phyloP scores from a whole-genome alignment of 2,329 filamentous ascomycete species.

The Neurospora sp. region DNA sequence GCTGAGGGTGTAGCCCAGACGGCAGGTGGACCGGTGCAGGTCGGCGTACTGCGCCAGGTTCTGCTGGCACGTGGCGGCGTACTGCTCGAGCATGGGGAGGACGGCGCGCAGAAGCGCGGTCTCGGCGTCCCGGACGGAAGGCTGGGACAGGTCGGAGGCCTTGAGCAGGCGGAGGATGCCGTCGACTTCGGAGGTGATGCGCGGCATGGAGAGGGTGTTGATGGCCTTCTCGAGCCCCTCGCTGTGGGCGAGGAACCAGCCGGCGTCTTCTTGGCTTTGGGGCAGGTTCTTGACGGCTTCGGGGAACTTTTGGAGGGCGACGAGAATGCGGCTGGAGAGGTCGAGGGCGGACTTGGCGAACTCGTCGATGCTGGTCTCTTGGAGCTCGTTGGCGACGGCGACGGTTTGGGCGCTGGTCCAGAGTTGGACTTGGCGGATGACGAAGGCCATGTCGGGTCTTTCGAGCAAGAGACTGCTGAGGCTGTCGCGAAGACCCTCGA shows the following conservation, averaged over 20 bases:
- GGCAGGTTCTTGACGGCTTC: constrained; percentile 45
- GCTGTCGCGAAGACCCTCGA: constrained; percentile 28
- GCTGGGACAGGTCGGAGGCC: constrained; percentile 27
- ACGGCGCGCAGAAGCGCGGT: constrained; percentile 50
- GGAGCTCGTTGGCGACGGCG: constrained; percentile 7
- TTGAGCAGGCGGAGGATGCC: constrained; percentile 29
- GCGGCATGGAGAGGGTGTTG: constrained; percentile 47
- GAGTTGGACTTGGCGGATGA: constrained; percentile 53
- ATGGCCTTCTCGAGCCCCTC: constrained; percentile 43
- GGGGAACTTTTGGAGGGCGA: constrained; percentile 65
- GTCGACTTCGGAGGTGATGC: constrained; percentile 36
- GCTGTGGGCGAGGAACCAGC: constrained; percentile 52
- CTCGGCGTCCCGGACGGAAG: constrained; percentile 32
- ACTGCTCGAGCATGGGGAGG: constrained; percentile 66
- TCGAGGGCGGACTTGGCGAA: constrained; percentile 51
- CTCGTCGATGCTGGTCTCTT: constrained; percentile 22
- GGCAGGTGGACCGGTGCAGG: constrained; percentile 61
- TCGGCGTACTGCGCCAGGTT: constrained; percentile 47
- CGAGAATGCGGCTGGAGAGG: constrained; percentile 66
- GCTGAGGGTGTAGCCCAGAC: constrained; percentile 64
- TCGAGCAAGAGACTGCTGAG: constrained; percentile 33
- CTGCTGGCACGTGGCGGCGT: constrained; percentile 49
- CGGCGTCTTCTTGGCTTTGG: constrained; percentile 46
- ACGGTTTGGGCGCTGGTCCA: constrained; percentile 42
- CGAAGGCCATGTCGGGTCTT: constrained; percentile 51